phyloP scores from a whole-genome alignment of 2,329 filamentous ascomycete genomes.

The Penicillium expansum region DNA sequence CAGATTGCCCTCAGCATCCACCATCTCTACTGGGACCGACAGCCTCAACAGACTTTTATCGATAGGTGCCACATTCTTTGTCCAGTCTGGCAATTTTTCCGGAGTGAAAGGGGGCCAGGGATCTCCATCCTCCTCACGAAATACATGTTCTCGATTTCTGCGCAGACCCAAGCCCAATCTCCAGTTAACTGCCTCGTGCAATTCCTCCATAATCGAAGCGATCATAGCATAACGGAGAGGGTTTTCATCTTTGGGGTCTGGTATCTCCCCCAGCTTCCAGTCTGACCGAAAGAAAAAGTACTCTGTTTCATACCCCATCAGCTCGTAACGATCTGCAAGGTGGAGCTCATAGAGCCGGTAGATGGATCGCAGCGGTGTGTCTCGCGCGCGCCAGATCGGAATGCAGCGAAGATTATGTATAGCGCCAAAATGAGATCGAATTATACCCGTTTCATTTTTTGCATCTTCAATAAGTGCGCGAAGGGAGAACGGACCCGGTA shows the following conservation, averaged over 20 bases:
- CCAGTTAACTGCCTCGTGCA: slow-evolving; percentile 27
- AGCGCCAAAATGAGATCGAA: slow-evolving; percentile 1
- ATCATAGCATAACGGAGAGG: slow-evolving; percentile 31
- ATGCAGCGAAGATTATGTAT: slow-evolving; percentile 28
- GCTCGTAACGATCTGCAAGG: slow-evolving; percentile 18
- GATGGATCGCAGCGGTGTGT: slow-evolving; percentile 29
- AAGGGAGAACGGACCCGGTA: slow-evolving; percentile 22
- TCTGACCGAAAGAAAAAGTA: slow-evolving; percentile 23
- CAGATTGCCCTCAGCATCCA: slow-evolving; percentile 18
- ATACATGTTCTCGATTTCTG: slow-evolving; percentile 24
- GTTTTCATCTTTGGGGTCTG: slow-evolving; percentile 26
- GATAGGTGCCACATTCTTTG: slow-evolving; percentile 16
- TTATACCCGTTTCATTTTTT: slow-evolving; percentile 3
- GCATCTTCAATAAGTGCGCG: slow-evolving; percentile 14
- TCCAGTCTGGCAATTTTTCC: slow-evolving; percentile 20
- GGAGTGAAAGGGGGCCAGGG: slow-evolving; percentile 23
- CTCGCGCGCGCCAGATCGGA: slow-evolving; percentile 28
- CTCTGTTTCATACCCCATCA: slow-evolving; percentile 24
- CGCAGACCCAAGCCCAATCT: slow-evolving; percentile 26
- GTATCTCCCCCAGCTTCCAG: slow-evolving; percentile 23
- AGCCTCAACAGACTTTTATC: slow-evolving; percentile 9
- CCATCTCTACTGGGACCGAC: slow-evolving; percentile 9
- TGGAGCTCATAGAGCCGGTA: slow-evolving; percentile 31
- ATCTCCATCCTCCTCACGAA: slow-evolving; percentile 23
- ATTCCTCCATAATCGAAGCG: slow-evolving; percentile 26